Conservation (phyloP, 2,329 filamentous ascomycete species). For the Colletotrichum siamense region DNA sequence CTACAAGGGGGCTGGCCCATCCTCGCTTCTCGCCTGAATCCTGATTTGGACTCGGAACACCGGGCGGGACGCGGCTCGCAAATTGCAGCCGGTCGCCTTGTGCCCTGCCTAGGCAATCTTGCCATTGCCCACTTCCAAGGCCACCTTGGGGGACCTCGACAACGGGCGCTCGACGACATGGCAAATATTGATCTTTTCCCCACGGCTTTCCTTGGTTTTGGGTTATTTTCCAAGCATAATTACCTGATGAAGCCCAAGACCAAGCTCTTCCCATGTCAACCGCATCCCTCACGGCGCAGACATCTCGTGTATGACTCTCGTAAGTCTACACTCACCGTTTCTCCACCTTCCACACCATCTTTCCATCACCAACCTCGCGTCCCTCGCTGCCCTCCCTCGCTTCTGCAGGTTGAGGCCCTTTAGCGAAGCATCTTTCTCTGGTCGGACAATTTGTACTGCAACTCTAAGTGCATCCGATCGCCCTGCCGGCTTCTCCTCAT, state of each 20-base stretch:
- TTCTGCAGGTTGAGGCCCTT: background rate
- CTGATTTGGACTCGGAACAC: constrained; percentile 9
- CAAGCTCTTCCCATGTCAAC: background rate
- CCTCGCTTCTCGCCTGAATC: background rate
- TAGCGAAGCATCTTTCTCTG: background rate
- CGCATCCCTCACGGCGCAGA: background rate
- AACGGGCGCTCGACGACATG: background rate
- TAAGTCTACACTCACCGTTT: background rate
- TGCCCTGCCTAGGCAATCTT: constrained; percentile 6
- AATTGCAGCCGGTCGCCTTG: background rate
- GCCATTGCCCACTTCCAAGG: background rate
- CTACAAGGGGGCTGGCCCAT: background rate
- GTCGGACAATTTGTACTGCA: background rate
- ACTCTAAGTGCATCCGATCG: background rate
- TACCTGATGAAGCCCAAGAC: background rate
- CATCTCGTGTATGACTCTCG: background rate
- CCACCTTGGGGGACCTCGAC: background rate
- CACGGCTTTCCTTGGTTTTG: background rate
- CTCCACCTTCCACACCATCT: background rate
- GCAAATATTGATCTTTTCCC: background rate
- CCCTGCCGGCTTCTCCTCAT: background rate
- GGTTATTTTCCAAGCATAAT: background rate
- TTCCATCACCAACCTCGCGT: background rate
- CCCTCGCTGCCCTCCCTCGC: background rate
- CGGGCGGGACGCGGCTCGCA: constrained; percentile 18